Base-by-base conservation (phyloP, 306 rosid species). In the Castanea mollissima region DNA sequence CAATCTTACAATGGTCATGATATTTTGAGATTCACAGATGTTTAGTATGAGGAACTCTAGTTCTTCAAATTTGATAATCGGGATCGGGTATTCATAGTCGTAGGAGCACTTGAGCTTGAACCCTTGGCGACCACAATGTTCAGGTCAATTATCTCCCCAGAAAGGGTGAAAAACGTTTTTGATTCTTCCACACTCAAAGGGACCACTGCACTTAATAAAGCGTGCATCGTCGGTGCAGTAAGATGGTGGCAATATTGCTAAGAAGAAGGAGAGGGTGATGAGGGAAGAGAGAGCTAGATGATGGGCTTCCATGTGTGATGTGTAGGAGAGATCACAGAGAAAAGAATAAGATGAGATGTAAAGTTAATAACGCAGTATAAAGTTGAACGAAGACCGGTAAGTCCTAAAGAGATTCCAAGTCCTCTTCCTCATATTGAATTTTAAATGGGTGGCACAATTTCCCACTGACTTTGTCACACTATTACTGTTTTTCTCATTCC, bases 121-220 rank as follows among this genome's bases (percentile, higher is more conserved):
- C 2, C 11, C 76, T 34, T 81, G 86, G n/a, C 67, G 84, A 1
- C 91, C 91, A 32, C 91, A 89, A 62, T 59, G 21, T 10, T 23
- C 41, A 7, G 62, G 79, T 63, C 32, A 83, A 46, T 2, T 18
- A 3, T 2, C 21, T 18, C 18, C 71, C 91, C 91, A 83, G 62
- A 87, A 89, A 35, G 93, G 93, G 67, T 79, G 85, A 2, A 69
- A 27, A 44, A 83, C 19, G 27, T 74, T 9, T 5, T 31, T 25
- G 78, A 83, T 4, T 0, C 58, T 25, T 2, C 93, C 93, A 23
- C 93, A 89, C 16, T 18, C 49, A 51, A 79, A 77, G 10, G 85
- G 82, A 13, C 59, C 78, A 16, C 55, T 79, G 79, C 88, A 86
- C 0, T 41, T 51, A 46, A 75, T 2, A 81, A 73, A 88, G 1